phyloP scores from a whole-genome alignment of 352 stramenopile species.

The Globisporangium middletonii region DNA sequence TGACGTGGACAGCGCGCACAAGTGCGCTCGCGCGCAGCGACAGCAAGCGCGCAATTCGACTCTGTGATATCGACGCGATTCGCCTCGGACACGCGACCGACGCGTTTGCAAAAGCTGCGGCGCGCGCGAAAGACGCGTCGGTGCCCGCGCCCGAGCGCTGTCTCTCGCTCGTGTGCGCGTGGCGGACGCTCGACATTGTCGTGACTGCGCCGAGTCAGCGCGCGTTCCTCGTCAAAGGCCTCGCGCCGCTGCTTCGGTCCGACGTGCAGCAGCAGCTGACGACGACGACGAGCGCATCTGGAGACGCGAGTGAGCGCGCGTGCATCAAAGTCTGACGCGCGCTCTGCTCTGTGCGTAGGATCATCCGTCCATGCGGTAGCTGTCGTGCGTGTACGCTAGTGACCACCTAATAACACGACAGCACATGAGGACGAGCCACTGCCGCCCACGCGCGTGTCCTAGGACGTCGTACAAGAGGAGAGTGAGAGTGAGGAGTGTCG shows the following conservation, averaged over 20 bases:
- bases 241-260: slow-evolving; percentile 8
- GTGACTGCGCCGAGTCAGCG: slow-evolving; percentile 40
- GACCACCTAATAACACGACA: too few relatives aligned
- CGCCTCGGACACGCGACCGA: slow-evolving; percentile 41
- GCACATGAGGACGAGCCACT: too few relatives aligned
- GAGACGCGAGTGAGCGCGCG: neutral
- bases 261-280: neutral
- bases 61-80: slow-evolving; percentile 51
- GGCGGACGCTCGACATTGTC: slow-evolving; percentile 59
- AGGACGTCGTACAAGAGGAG: too few relatives aligned
- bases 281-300: neutral
- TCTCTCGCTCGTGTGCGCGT: slow-evolving; percentile 52
- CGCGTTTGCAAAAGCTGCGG: slow-evolving; percentile 27
- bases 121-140: slow-evolving; percentile 16
- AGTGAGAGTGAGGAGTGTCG: neutral
- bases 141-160: slow-evolving; percentile 30
- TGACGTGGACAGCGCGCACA: slow-evolving; percentile 50
- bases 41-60: slow-evolving; percentile 21
- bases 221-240: slow-evolving; percentile 45
- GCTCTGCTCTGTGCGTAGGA: too few relatives aligned
- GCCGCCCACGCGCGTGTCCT: too few relatives aligned
- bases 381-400: neutral
- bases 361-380: too few relatives aligned
- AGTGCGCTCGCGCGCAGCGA: slow-evolving; percentile 10
- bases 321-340: slow-evolving; percentile 1